Conservation (phyloP, 805 yeast genomes). For the Metschnikowia gelsemii region DNA sequence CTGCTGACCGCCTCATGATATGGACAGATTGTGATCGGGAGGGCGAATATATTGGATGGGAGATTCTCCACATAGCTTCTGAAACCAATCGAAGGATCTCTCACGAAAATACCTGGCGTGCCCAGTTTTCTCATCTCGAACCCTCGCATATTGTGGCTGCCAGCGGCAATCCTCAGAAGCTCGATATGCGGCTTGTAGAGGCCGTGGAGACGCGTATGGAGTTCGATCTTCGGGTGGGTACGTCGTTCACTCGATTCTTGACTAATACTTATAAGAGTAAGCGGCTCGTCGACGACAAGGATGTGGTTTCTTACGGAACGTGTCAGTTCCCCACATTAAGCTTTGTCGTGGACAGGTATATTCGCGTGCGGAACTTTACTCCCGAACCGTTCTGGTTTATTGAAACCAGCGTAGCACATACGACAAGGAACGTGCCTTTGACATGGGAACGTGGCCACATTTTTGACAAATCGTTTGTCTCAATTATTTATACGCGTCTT, state of each 20-base stretch:
- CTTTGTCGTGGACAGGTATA: constrained; percentile 89
- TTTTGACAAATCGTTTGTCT: constrained; percentile 69
- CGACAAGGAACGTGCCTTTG: constrained; percentile 41
- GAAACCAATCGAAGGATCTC: constrained; percentile 47
- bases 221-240: constrained; percentile 85
- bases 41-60: constrained; percentile 32
- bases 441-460: constrained; percentile 72
- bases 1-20: constrained; percentile 68
- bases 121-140: constrained; percentile 86
- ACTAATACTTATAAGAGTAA: constrained; percentile 50
- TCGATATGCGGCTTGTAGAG: constrained; percentile 68
- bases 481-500: constrained; percentile 59
- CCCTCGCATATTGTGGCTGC: constrained; percentile 70
- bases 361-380: constrained; percentile 65
- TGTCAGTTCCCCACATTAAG: constrained; percentile 98
- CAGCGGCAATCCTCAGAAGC: constrained; percentile 60
- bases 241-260: constrained; percentile 79
- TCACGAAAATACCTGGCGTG: constrained; percentile 58
- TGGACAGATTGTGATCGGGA: constrained; percentile 85
- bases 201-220: constrained; percentile 89
- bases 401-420: constrained; percentile 48
- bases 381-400: constrained; percentile 83
- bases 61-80: constrained; percentile 65
- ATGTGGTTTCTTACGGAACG: constrained; percentile 75
- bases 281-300: constrained; percentile 32